Evolutionary conservation across 2,329 filamentous ascomycete species (phyloP), one percentile per base, ranked within the genome.

Genomic region (Clathrospora elynae): DNA sequence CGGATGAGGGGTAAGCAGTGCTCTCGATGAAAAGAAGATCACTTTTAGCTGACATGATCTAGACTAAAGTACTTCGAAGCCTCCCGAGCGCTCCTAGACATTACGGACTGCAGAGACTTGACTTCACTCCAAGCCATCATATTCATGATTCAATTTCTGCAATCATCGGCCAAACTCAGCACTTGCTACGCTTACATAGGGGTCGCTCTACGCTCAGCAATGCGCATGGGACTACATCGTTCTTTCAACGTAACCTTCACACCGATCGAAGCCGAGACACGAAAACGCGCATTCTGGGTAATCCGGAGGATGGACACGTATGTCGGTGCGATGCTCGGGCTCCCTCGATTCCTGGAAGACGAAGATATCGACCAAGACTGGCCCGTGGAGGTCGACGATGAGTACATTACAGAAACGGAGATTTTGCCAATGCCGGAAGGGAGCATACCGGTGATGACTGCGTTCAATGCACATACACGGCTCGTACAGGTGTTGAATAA

Each of bases 391-490:
- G 67, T 77, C 6, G 75, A 78, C 45, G 76, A 78, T 41, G 75
- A 78, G 41, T 77, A 73, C 54, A 75, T 78, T 38, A 78, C 75
- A 4, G 71, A 73, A 44, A 71, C 71, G 16, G 73, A 72, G 28
- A 75, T 74, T n/a, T 55, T 73, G 35, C 73, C 79, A 2, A 80
- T 82, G 73, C 81, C 81, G 3, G 65, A 77, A 19, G 78, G 78
- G 28, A 69, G 71, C 14, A 76, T 80, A 2, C 78, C 81, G 3
- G 56, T 83, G n/a, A 78, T 83, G 70, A 75, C 76, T 16, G 82
- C 79, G 11, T 77, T 78, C 49, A 85, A 84, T 60, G 79, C 80
- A 2, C 82, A 85, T 50, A 81, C 79, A 3, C 73, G 74, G 30
- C 71, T 86, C 14, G 75, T 81, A 4, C 72, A 75, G 25, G 77